Conservation (phyloP, 306 rosid species). For the Fragaria nilgerrensis region DNA sequence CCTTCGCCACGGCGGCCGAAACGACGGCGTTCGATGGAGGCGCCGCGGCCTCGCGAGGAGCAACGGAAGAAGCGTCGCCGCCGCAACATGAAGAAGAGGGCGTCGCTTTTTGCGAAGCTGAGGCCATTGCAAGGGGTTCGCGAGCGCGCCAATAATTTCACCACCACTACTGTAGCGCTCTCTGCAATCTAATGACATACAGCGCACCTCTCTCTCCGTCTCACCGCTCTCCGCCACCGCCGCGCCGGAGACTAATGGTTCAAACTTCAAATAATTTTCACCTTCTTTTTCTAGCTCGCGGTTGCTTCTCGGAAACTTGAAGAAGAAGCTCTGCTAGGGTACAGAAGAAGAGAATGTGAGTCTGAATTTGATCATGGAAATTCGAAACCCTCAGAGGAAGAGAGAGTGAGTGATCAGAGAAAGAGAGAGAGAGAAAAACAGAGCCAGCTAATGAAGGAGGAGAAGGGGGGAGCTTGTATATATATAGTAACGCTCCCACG, state of each 20-base stretch:
- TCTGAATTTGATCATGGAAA: not conserved
- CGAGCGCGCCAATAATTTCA: constrained; percentile 65
- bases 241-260: not conserved
- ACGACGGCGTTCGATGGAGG: constrained; percentile 26
- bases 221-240: constrained; percentile 17
- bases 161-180: constrained; percentile 40
- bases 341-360: constrained; percentile 4
- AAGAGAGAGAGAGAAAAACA: not conserved
- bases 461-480: not conserved
- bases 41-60: constrained; percentile 28
- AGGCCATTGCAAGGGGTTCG: constrained; percentile 86
- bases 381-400: not conserved
- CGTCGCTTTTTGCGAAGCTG: constrained; percentile 89
- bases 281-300: not conserved
- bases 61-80: constrained; percentile 25
- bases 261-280: no score
- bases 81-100: constrained; percentile 30
- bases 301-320: not conserved
- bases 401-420: constrained; percentile 14
- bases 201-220: constrained; percentile 42
- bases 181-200: constrained; percentile 69
- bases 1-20: constrained; percentile 51
- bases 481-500: constrained; percentile 21
- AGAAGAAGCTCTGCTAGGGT: not conserved
- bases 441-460: constrained; percentile 1